phyloP scores from a whole-genome alignment of 345 rosid genomes.

The Bruguiera sexangula region DNA sequence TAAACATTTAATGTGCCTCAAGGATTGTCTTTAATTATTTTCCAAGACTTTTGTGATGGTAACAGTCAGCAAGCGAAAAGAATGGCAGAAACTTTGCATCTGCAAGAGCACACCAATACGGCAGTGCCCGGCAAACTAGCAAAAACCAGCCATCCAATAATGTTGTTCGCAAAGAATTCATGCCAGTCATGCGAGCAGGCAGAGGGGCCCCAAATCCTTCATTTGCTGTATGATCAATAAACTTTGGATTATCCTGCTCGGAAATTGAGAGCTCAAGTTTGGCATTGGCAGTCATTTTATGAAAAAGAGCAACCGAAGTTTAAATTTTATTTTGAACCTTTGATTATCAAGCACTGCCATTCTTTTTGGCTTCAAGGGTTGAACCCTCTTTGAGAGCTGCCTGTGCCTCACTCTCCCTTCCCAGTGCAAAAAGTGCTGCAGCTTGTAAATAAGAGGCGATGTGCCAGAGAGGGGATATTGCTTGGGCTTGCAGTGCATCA shows the following conservation, averaged over 20 bases:
- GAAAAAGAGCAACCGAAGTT: slow-evolving; percentile 11
- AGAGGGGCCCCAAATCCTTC: slow-evolving; percentile 6
- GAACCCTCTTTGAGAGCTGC: slow-evolving; percentile 67
- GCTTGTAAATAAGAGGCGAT: slow-evolving; percentile 78
- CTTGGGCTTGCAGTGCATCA: slow-evolving; percentile 74
- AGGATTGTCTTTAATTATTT: slow-evolving; percentile 23
- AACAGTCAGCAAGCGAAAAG: slow-evolving; percentile 22
- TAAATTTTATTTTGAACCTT: slow-evolving; percentile 8
- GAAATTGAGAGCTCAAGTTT: slow-evolving; percentile 17
- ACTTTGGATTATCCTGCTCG: slow-evolving; percentile 5
- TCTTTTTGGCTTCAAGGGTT: slow-evolving; percentile 55
- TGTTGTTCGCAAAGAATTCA: slow-evolving; percentile 24
- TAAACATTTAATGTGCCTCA: slow-evolving; percentile 28
- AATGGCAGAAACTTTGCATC: slow-evolving; percentile 12
- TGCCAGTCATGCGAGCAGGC: slow-evolving; percentile 15
- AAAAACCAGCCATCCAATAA: slow-evolving; percentile 27
- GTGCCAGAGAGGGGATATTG: slow-evolving; percentile 71
- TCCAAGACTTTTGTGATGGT: slow-evolving; percentile 14
- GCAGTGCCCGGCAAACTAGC: slow-evolving; percentile 15
- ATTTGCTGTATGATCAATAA: slow-evolving; percentile 10
- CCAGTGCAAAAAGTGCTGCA: slow-evolving; percentile 52
- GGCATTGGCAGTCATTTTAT: slow-evolving; percentile 14
- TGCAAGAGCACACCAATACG: slow-evolving; percentile 2
- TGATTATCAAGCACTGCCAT: slow-evolving; percentile 16
- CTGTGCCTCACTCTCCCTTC: slow-evolving; percentile 70